Conservation (phyloP, 108 stramenopile species). For the Aureococcus anophagefferens region DNA sequence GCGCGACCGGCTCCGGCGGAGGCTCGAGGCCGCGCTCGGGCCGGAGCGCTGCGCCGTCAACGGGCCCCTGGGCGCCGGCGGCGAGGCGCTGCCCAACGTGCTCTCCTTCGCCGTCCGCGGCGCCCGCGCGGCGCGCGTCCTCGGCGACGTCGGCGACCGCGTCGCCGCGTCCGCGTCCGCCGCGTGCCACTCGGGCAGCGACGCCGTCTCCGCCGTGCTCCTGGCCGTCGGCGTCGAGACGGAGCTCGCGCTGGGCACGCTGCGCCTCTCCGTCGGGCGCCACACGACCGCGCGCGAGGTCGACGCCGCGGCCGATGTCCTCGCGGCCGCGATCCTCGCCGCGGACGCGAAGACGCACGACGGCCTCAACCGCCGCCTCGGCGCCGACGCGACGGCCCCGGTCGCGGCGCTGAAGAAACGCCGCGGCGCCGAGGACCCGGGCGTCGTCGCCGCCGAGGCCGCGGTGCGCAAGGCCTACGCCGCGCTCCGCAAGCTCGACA, state of each 20-base stretch:
- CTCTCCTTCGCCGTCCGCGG: conserved; percentile 69
- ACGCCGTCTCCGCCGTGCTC: conserved; percentile 61
- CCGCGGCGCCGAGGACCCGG: no score
- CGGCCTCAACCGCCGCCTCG: no score
- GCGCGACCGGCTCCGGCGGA: conserved; percentile 50
- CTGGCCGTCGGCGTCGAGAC: conserved; percentile 71
- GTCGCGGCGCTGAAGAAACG: no score
- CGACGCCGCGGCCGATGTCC: conserved; percentile 49
- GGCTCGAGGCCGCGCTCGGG: conserved; percentile 37
- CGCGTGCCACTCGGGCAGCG: conserved; percentile 61
- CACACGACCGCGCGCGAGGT: conserved; percentile 64
- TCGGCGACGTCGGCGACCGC: conserved; percentile 44
- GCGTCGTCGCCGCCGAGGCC: no score
- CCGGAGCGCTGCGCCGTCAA: conserved; percentile 32
- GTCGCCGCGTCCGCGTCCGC: conserved; percentile 84
- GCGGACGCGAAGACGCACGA: neutral
- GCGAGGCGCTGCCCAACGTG: conserved; percentile 78
- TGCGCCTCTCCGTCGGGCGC: conserved; percentile 81
- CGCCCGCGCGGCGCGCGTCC: conserved; percentile 46
- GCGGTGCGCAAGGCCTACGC: no score
- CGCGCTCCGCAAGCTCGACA: no score
- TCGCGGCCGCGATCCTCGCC: neutral
- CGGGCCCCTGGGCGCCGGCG: conserved; percentile 47
- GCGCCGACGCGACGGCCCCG: no score
- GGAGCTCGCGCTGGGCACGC: conserved; percentile 69